These are phyloP conservation scores for Colletotrichum spaethianum DNA, from an alignment of 2,329 filamentous ascomycete species.

Conservation along the genomic window DNA sequence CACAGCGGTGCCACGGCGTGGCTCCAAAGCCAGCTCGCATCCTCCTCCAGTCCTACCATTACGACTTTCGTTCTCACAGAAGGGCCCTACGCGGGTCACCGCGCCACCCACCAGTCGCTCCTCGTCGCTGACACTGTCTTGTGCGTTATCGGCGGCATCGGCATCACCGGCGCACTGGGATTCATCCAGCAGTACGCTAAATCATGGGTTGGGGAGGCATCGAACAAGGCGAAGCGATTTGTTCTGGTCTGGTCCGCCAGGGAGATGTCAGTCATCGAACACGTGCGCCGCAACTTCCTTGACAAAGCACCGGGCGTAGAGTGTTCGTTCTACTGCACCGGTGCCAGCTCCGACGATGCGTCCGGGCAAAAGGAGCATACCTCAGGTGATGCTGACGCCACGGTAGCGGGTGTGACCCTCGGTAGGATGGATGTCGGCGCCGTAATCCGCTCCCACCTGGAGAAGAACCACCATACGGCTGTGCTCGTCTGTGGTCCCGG, in stretches of 20 bases:
- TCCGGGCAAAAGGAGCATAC: slow-evolving; percentile 39
- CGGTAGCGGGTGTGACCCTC: slow-evolving; percentile 14
- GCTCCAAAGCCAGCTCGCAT: slow-evolving; percentile 5
- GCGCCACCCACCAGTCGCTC: slow-evolving; percentile 4
- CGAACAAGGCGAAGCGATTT: slow-evolving; percentile 21
- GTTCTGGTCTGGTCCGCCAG: slow-evolving; percentile 48
- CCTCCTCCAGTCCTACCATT: neutral
- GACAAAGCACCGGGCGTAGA: slow-evolving; percentile 24
- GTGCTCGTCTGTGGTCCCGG: slow-evolving; percentile 48
- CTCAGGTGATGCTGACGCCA: neutral
- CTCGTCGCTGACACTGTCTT: slow-evolving; percentile 47
- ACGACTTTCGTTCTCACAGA: slow-evolving; percentile 9
- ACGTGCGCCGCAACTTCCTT: slow-evolving; percentile 31
- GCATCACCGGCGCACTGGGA: slow-evolving; percentile 50
- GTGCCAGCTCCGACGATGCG: slow-evolving; percentile 44
- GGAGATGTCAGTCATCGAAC: slow-evolving; percentile 38
- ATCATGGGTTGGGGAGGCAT: neutral
- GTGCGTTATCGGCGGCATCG: slow-evolving; percentile 51
- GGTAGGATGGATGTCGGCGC: slow-evolving; percentile 45
- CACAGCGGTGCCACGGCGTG: slow-evolving; percentile 3
- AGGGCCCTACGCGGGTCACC: slow-evolving; percentile 15
- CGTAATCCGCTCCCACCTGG: slow-evolving; percentile 22
- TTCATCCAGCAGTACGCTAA: slow-evolving; percentile 40
- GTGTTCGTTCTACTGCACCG: slow-evolving; percentile 42
- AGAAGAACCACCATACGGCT: slow-evolving; percentile 4